phyloP scores from a whole-genome alignment of 352 stramenopile species.

The Phytophthora pistaciae region DNA sequence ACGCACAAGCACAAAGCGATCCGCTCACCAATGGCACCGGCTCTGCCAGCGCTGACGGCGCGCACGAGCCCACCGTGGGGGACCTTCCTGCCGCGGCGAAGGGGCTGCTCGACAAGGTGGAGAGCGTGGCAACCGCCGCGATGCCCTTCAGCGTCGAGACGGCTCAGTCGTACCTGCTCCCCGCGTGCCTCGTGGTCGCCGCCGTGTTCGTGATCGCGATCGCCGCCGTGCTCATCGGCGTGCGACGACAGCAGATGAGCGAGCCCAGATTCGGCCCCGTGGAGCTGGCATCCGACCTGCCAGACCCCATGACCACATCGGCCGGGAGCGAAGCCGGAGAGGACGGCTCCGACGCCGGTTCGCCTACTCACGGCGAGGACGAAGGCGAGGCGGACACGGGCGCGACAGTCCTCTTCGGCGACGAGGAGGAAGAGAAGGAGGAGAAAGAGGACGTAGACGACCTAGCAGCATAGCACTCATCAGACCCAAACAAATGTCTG shows the following conservation, averaged over 20 bases:
- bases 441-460: constrained; percentile 8
- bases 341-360: background rate
- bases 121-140: constrained; percentile 21
- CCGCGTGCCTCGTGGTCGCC: constrained; percentile 10
- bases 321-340: background rate
- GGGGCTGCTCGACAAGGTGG: constrained; percentile 15
- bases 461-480: constrained; percentile 21
- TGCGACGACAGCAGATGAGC: constrained; percentile 38
- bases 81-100: constrained; percentile 8
- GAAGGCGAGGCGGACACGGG: constrained; percentile 23
- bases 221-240: constrained; percentile 30
- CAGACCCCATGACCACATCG: constrained; percentile 34
- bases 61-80: constrained; percentile 5
- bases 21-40: background rate
- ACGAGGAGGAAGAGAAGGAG: constrained; percentile 22
- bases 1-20: constrained; percentile 3
- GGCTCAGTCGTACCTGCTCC: constrained; percentile 17
- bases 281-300: constrained; percentile 41
- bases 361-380: constrained; percentile 8
- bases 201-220: constrained; percentile 26
- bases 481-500: constrained; percentile 4
- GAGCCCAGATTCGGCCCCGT: constrained; percentile 35
- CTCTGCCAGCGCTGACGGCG: constrained; percentile 8
- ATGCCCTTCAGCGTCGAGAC: constrained; percentile 21
- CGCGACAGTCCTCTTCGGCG: constrained; percentile 14